Conservation (phyloP, 148 eudicot genomes). For the Diospyros lotus region DNA sequence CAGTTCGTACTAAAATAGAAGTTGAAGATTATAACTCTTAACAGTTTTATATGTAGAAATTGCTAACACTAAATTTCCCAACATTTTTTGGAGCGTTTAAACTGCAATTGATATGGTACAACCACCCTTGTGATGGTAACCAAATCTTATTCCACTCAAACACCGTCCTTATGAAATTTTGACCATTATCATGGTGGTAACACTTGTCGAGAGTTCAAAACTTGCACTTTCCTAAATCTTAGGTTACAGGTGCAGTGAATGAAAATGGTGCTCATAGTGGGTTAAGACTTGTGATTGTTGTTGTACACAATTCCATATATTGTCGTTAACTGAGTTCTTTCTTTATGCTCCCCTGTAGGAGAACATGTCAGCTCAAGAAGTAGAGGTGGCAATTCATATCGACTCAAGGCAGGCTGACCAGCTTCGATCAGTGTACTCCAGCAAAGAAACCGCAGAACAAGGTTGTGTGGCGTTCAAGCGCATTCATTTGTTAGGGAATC, state of each 20-base stretch:
- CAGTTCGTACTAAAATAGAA: too few species aligned
- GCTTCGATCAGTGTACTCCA: conserved; percentile 65
- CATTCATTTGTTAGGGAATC: conserved; percentile 79
- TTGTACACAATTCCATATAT: not conserved
- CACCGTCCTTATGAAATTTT: too few species aligned
- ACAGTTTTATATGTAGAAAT: too few species aligned
- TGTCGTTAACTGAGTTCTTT: not conserved
- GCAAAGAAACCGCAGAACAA: conserved; percentile 35
- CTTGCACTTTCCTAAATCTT: too few species aligned
- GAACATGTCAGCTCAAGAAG: conserved; percentile 60
- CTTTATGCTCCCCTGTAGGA: conserved; percentile 41
- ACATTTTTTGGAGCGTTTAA: not conserved
- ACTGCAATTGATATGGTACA: not conserved
- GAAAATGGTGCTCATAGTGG: not conserved
- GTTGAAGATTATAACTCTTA: too few species aligned
- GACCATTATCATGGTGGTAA: too few species aligned
- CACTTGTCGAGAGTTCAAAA: too few species aligned
- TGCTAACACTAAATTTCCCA: too few species aligned
- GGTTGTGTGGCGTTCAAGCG: conserved; percentile 54
- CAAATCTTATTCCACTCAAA: too few species aligned
- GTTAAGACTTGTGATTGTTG: not conserved
- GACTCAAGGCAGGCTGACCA: conserved; percentile 86
- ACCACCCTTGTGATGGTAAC: not conserved
- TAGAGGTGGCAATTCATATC: conserved; percentile 82
- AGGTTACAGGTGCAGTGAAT: not conserved